Evolutionary conservation across 106 monocot species (phyloP), one percentile per base, ranked within the genome.

Genomic region (Phalaenopsis equestris): DNA sequence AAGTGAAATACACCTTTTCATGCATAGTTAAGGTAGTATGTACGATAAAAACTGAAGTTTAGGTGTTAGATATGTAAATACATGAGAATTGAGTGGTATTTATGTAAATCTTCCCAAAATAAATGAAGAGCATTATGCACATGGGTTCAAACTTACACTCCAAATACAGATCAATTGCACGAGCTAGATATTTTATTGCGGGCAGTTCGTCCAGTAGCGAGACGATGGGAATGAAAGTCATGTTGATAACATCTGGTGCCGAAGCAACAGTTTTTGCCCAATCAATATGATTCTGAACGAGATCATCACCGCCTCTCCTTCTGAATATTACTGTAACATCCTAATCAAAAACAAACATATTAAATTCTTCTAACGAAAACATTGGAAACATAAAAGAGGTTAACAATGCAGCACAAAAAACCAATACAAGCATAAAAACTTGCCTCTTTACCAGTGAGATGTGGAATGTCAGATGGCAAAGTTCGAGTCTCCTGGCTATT

Each of bases 271-370:
- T 92, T 41, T 39, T 82, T 48, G 83, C 87, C 96, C 96, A 96
- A 70, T 93, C 87, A 72, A 61, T 80, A 87, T 89, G 91, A 89
- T 86, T 93, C 56, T 93, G 93, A 90, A 96, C 90, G 64, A 96
- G 89, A 86, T 93, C 96, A 85, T 94, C 87, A 56, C 96, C 96
- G 41, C 96, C 96, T 73, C 93, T 91, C 78, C 96, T 93, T 64
- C 96, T 86, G 81, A 92, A 96, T 12, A 96, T 96, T 78, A 96
- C 93, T 70, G 93, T 93, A 78, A 96, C 87, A 86, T 96, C 96
- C 93, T 95, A 78, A 47, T 73, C 41, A 73, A 24, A 83, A 73
- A 46, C 68, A 73, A 24, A 56, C 72, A 67, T 78, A 78, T 78
- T 56, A 57, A 56, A 78, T 58, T 45, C 16, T 38, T 57, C 4